Conservation (phyloP, 495 filamentous ascomycete species). For the Lentithecium fluviatile region DNA sequence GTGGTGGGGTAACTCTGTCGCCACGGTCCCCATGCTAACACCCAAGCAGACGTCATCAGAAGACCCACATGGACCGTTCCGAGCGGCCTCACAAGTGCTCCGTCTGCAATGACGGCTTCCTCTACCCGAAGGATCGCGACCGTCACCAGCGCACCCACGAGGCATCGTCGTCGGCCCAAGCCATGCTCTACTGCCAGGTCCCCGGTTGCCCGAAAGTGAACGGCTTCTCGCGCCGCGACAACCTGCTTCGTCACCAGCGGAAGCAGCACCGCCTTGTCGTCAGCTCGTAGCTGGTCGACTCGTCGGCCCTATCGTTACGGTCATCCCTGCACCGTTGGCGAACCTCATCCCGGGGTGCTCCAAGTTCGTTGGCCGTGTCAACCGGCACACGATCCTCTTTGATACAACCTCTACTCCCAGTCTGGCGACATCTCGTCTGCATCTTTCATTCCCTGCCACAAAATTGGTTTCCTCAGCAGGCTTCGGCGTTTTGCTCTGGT, state of each 20-base stretch:
- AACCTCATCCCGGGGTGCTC: neutral
- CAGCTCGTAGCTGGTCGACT: neutral
- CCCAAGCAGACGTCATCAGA: slow-evolving; percentile 29
- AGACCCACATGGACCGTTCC: slow-evolving; percentile 12
- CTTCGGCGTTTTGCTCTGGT: slow-evolving; percentile 13
- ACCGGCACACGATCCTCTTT: neutral
- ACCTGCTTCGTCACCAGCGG: slow-evolving; percentile 29
- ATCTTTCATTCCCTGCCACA: neutral
- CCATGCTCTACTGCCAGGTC: slow-evolving; percentile 11
- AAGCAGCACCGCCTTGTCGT: slow-evolving; percentile 22
- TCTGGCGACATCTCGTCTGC: neutral
- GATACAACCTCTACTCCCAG: neutral
- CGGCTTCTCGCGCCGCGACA: slow-evolving; percentile 34
- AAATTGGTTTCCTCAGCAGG: neutral
- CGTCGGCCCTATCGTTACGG: neutral
- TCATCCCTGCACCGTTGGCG: neutral
- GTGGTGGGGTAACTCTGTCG: too few species aligned
- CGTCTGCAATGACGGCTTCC: slow-evolving; percentile 28
- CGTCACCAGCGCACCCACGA: slow-evolving; percentile 29
- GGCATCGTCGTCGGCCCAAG: neutral
- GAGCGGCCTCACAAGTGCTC: slow-evolving; percentile 34
- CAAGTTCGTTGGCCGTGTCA: neutral
- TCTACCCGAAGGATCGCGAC: slow-evolving; percentile 32
- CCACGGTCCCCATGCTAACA: slow-evolving; percentile 4
- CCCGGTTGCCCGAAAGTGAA: slow-evolving; percentile 18